Evolutionary conservation across 2,329 filamentous ascomycete species (phyloP).

Genomic region (Pseudonectria foliicola): DNA sequence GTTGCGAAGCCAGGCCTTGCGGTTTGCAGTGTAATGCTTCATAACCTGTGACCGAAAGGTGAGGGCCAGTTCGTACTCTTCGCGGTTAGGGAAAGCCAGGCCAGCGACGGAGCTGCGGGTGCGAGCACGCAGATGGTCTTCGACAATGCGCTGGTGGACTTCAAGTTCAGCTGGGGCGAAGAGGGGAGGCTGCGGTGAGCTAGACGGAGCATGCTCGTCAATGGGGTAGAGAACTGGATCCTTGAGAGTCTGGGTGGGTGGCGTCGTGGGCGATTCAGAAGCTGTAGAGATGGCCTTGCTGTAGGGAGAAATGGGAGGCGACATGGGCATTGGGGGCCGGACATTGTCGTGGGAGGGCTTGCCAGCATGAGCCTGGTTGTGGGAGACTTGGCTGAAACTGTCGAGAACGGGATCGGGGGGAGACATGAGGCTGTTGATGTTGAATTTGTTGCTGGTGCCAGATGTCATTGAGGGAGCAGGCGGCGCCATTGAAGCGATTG

Average conservation of each 20-base stretch:
- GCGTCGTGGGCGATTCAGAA: constrained; percentile 21
- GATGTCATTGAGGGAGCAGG: constrained; percentile 15
- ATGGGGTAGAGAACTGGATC: constrained; percentile 54
- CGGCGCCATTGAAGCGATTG: constrained; percentile 25
- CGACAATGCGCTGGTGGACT: constrained; percentile 40
- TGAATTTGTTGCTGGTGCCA: constrained; percentile 36
- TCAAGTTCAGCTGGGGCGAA: constrained; percentile 38
- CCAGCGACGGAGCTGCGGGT: constrained; percentile 35
- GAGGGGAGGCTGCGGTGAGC: constrained; percentile 41
- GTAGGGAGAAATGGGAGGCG: constrained; percentile 50
- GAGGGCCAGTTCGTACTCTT: constrained; percentile 48
- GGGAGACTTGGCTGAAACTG: constrained; percentile 39
- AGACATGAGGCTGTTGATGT: constrained; percentile 53
- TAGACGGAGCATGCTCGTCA: constrained; percentile 33
- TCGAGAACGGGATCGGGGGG: constrained; percentile 52
- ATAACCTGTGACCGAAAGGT: constrained; percentile 47
- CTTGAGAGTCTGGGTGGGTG: constrained; percentile 27
- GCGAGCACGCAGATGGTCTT: constrained; percentile 42
- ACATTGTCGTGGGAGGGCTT: constrained; percentile 16
- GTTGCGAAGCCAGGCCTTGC: constrained; percentile 39
- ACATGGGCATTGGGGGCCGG: constrained; percentile 37
- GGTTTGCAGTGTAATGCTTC: constrained; percentile 37
- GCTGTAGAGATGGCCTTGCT: constrained; percentile 31
- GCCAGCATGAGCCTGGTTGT: constrained; percentile 10
- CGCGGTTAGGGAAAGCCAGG: constrained; percentile 39